phyloP scores from a whole-genome alignment of 345 rosid genomes.

The Euphorbia peplus region DNA sequence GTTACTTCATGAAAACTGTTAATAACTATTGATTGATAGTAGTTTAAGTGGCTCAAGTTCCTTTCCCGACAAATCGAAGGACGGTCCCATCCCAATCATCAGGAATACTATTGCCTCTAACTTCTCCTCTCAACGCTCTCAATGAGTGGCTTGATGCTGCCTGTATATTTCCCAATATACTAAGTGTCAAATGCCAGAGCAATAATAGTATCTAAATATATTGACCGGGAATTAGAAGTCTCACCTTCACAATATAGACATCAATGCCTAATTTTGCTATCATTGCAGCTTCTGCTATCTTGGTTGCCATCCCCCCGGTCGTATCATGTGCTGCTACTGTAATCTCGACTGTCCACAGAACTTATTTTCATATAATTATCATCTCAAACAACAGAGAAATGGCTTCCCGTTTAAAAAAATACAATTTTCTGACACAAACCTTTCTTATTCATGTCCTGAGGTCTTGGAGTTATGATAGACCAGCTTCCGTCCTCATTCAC shows the following conservation, averaged over 20 bases:
- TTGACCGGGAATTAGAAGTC: neutral
- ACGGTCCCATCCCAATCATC: conserved; percentile 75
- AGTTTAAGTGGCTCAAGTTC: neutral
- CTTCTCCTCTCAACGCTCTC: conserved; percentile 62
- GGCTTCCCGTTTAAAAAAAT: neutral
- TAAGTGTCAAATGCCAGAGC: neutral
- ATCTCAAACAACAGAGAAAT: neutral
- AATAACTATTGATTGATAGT: neutral
- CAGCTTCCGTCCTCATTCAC: conserved; percentile 78
- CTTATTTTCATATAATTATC: neutral
- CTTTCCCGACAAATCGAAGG: conserved; percentile 8
- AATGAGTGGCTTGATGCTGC: conserved; percentile 73
- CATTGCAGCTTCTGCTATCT: conserved; percentile 86
- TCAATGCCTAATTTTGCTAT: conserved; percentile 86
- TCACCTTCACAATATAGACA: conserved; percentile 85
- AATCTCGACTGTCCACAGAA: conserved; percentile 52
- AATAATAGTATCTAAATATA: neutral
- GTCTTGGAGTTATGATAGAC: conserved; percentile 59
- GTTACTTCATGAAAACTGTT: neutral
- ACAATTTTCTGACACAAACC: conserved; percentile 39
- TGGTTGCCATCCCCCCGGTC: conserved; percentile 90
- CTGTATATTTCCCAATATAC: conserved; percentile 26
- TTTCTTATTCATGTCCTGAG: conserved; percentile 35
- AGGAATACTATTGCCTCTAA: conserved; percentile 39
- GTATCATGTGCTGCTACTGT: conserved; percentile 90